A percentile compares a stretch with the other conserved stretches of the same genome.
Evolutionary conservation across 371 early-diverging fungal genomes (phyloP).

Genomic region (Coemansia sp.): DNA sequence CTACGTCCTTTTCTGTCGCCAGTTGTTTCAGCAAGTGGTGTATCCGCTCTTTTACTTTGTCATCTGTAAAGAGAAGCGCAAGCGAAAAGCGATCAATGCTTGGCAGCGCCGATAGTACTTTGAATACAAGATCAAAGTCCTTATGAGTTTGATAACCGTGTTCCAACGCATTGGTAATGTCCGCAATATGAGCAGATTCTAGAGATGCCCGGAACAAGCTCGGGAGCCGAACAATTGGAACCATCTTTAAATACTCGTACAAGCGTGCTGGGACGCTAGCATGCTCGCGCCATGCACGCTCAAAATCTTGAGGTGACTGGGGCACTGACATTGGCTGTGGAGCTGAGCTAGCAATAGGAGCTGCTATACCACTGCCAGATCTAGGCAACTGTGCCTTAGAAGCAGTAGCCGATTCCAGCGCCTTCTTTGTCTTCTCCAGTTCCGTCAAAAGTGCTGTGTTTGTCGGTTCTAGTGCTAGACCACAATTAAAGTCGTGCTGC

Average conservation of each 20-base stretch:
- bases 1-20: background rate
- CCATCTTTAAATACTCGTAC: constrained; percentile 63
- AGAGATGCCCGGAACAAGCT: constrained; percentile 68
- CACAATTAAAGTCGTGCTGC: constrained; percentile 63
- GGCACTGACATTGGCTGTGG: constrained; percentile 58
- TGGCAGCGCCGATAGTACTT: constrained; percentile 1
- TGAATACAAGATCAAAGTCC: constrained; percentile 3
- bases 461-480: constrained; percentile 59
- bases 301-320: constrained; percentile 62
- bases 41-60: constrained; percentile 2
- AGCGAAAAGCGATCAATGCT: constrained; percentile 10
- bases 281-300: constrained; percentile 72
- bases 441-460: constrained; percentile 73
- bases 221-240: constrained; percentile 57
- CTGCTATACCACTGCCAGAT: background rate
- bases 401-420: background rate
- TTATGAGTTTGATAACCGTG: background rate
- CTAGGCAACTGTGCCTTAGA: background rate
- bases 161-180: constrained; percentile 59
- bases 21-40: background rate
- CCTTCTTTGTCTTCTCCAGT: constrained; percentile 65
- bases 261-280: constrained; percentile 55
- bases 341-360: background rate
- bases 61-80: constrained; percentile 13
- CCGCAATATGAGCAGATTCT: constrained; percentile 68